Base-by-base conservation (phyloP, 202 grass and related monocot species). In the Brachypodium distachyon region DNA sequence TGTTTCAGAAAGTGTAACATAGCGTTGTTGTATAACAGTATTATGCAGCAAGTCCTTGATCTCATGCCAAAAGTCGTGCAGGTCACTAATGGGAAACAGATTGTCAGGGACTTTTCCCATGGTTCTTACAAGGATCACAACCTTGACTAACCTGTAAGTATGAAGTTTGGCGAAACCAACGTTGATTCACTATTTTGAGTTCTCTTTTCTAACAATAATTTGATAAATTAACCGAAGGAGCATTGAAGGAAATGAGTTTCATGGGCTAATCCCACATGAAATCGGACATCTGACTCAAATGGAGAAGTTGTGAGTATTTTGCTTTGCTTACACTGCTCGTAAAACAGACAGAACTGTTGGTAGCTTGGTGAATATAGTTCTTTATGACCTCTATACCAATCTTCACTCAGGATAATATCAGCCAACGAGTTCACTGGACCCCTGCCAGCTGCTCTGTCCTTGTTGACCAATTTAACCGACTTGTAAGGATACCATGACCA, bases 31-130 rank as follows among this genome's bases (percentile, higher is more conserved):
- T 83, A 69, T 12, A 83, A 52, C 32, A 84, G 18, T 56, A 64
- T 70, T 11, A 64, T 44, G 48, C n/a, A 72, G 11, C 49, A 47
- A 44, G 11, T 41, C 77, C 46, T 50, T 69, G 12, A 81, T 67
- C 32, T 72, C 52, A 76, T 72, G 74, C 39, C 53, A 29, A 88
- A n/a, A 68, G 27, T 58, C 58, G 59, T 86, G 77, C 86, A 97
- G 94, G 75, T 93, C 83, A 25, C 81, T 93, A 10, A 82, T 97
- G 84, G 91, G 54, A 79, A 97, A 97, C 60, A 84, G 73, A 76
- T 86, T 97, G 67, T 94, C 91, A 43, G 94, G 94, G 17, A 72
- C 76, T 61, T 97, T 97, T 84, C 94, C 94, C n/a, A 60, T 82
- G 57, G 80, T 56, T 67, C 79, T 97, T 67, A 90, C 89, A 5